phyloP scores from a whole-genome alignment of 2,329 filamentous ascomycete genomes.

The Nemania abortiva region DNA sequence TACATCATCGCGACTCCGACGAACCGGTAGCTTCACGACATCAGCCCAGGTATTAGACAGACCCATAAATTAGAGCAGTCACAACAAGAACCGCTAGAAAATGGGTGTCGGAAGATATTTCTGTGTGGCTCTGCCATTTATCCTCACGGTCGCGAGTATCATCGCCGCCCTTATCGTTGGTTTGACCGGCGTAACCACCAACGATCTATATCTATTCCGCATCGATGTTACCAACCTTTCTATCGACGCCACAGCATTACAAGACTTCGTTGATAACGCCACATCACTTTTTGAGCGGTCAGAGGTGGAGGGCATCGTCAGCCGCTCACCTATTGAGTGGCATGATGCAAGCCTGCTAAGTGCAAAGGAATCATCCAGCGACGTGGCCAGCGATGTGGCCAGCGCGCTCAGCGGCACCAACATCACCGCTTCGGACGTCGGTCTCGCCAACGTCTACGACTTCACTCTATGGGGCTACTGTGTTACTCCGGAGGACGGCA shows the following conservation, averaged over 20 bases:
- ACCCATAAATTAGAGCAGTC: slow-evolving; percentile 38
- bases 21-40: slow-evolving; percentile 1
- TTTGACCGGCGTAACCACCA: slow-evolving; percentile 67
- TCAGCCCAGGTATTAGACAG: neutral
- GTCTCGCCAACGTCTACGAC: slow-evolving; percentile 81
- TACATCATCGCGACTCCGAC: slow-evolving; percentile 30
- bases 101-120: slow-evolving; percentile 79
- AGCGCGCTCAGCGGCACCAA: slow-evolving; percentile 54
- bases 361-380: neutral
- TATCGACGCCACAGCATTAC: slow-evolving; percentile 57
- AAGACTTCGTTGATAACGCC: slow-evolving; percentile 41
- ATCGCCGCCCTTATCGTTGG: slow-evolving; percentile 73
- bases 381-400: slow-evolving; percentile 25
- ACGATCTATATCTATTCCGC: slow-evolving; percentile 68
- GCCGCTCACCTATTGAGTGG: slow-evolving; percentile 40
- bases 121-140: slow-evolving; percentile 89
- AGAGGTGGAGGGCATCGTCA: slow-evolving; percentile 34
- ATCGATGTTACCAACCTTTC: slow-evolving; percentile 73
- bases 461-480: slow-evolving; percentile 92
- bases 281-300: slow-evolving; percentile 32
- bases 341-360: slow-evolving; percentile 36
- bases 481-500: slow-evolving; percentile 67
- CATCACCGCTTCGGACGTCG: slow-evolving; percentile 69
- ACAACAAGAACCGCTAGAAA: slow-evolving; percentile 41
- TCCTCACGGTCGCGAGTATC: slow-evolving; percentile 81